Evolutionary conservation across 1,284 basidiomycete genomes (phyloP).

Genomic region (Athelia sp.): DNA sequence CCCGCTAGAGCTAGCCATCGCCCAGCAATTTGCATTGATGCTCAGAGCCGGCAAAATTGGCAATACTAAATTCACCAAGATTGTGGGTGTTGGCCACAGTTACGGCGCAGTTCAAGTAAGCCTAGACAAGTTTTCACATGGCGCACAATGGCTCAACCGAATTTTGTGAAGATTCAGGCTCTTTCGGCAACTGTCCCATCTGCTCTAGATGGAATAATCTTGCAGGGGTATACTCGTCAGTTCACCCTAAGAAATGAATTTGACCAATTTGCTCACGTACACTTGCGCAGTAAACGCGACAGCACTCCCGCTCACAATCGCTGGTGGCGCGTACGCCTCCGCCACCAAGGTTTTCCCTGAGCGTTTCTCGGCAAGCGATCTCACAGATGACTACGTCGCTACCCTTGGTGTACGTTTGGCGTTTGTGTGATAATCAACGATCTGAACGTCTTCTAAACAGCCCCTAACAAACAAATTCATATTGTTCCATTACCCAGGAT

Average conservation of each 20-base stretch:
- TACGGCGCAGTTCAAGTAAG: too few species aligned
- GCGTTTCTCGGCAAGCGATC: not conserved
- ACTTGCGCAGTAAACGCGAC: not conserved
- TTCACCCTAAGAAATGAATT: not conserved
- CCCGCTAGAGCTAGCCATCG: too few species aligned
- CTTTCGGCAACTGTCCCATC: not conserved
- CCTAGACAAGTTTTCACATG: too few species aligned
- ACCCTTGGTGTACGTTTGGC: not conserved
- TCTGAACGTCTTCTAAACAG: not conserved
- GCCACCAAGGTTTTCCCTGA: not conserved
- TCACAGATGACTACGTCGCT: not conserved
- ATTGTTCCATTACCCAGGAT: not conserved
- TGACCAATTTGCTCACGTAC: not conserved
- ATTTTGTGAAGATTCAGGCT: not conserved
- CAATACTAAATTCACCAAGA: too few species aligned
- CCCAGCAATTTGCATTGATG: too few species aligned
- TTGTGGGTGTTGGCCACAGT: too few species aligned
- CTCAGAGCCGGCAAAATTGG: too few species aligned
- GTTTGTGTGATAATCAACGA: not conserved
- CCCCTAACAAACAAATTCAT: not conserved
- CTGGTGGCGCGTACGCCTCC: not conserved
- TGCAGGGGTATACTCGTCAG: not conserved
- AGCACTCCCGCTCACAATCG: not conserved
- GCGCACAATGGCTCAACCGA: too few species aligned
- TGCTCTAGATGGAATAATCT: not conserved